Conservation (phyloP, 2,329 filamentous ascomycete genomes). For the Hypoxylon sp. region DNA sequence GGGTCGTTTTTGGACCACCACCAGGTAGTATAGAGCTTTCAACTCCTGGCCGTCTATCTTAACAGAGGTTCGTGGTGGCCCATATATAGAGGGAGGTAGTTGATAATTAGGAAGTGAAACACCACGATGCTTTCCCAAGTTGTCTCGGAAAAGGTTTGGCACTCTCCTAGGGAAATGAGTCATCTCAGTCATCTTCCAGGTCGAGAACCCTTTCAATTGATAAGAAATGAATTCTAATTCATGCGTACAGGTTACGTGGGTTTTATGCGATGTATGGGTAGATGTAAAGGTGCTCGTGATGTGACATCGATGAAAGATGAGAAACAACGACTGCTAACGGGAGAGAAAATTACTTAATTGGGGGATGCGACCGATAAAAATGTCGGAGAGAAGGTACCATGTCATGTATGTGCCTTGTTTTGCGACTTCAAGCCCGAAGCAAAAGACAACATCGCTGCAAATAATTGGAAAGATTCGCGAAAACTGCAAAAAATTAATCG, state of each 20-base stretch:
- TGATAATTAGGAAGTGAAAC: neutral
- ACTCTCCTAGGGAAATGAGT: neutral
- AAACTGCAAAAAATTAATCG: constrained; percentile 7
- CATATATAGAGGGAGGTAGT: too few relatives aligned
- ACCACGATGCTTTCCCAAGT: neutral
- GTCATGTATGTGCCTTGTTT: neutral
- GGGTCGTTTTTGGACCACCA: too few relatives aligned
- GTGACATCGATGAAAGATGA: neutral
- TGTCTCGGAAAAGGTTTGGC: neutral
- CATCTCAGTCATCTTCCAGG: neutral
- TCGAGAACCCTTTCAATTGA: neutral
- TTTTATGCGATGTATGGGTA: too few relatives aligned
- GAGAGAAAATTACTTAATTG: neutral
- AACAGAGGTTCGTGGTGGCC: too few relatives aligned
- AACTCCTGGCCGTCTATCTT: too few relatives aligned
- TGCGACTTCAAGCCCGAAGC: neutral
- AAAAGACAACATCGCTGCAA: neutral
- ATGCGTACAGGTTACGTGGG: too few relatives aligned
- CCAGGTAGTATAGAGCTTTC: too few relatives aligned
- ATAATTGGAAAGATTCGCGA: constrained; percentile 1
- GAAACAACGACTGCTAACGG: neutral
- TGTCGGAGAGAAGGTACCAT: neutral
- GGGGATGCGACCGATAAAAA: neutral
- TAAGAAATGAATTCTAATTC: neutral
- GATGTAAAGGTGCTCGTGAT: neutral